Evolutionary conservation across 306 rosid genomes (phyloP).

Genomic region (Lagenaria siceraria): DNA sequence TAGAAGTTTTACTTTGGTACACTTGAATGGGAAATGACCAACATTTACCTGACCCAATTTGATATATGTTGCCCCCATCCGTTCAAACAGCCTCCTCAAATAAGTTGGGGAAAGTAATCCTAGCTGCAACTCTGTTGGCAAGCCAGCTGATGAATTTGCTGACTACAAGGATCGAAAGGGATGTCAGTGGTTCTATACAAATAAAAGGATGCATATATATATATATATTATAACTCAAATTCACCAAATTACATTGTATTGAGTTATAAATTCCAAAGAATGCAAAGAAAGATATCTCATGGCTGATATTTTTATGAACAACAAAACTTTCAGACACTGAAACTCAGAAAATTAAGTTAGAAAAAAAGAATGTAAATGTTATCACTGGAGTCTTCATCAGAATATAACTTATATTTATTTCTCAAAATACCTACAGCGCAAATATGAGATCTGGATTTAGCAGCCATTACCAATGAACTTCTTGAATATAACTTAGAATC

Average conservation of each 20-base stretch:
- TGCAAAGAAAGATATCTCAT: neutral
- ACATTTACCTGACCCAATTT: constrained; percentile 81
- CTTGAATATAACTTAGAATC: neutral
- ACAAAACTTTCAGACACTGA: neutral
- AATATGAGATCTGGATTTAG: neutral
- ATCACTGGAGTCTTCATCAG: neutral
- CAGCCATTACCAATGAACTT: neutral
- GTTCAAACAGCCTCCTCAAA: constrained; percentile 78
- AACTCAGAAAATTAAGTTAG: neutral
- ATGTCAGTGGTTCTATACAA: neutral
- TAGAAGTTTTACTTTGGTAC: neutral
- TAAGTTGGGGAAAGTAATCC: constrained; percentile 72
- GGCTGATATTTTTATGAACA: neutral
- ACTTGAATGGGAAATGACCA: neutral
- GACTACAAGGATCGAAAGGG: constrained; percentile 31
- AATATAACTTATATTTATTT: neutral
- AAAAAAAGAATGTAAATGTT: neutral
- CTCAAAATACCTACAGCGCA: neutral
- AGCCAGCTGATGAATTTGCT: constrained; percentile 50
- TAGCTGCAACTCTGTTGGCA: constrained; percentile 62
- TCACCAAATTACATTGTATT: neutral
- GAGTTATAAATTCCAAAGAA: neutral
- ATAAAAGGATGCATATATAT: neutral
- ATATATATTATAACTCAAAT: neutral
- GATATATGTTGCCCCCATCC: constrained; percentile 92